Percentiles rank a stretch among this genome's conserved stretches.
phyloP scores from a whole-genome alignment of 148 eudicot species.

The Silene conica region DNA sequence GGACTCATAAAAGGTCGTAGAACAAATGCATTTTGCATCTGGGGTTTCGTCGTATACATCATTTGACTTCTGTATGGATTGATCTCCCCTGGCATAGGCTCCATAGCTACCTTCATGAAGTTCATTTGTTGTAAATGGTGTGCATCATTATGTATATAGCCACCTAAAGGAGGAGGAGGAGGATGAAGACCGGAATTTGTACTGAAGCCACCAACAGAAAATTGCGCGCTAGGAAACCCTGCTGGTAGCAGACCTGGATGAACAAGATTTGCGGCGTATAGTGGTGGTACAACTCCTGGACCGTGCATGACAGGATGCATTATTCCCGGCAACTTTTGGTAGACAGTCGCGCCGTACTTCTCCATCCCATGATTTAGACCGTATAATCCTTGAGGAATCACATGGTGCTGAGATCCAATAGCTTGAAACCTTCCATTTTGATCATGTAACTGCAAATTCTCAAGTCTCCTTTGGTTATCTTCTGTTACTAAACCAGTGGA shows the following conservation, averaged over 20 bases:
- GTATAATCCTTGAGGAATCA: slow-evolving; percentile 19
- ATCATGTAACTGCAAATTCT: background rate
- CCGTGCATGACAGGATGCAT: slow-evolving; percentile 23
- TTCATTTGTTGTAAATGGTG: slow-evolving; percentile 6
- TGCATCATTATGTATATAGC: slow-evolving; percentile 23
- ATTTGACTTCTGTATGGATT: slow-evolving; percentile 26
- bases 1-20: slow-evolving; percentile 25
- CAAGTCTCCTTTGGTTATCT: no score
- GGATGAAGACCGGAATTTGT: slow-evolving; percentile 6
- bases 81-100: slow-evolving; percentile 12
- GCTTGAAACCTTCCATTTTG: slow-evolving; percentile 18
- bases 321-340: slow-evolving; percentile 14
- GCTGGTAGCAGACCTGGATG: slow-evolving; percentile 22
- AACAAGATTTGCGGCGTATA: slow-evolving; percentile 25
- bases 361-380: slow-evolving; percentile 10
- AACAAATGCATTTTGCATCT: slow-evolving; percentile 12
- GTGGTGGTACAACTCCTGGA: slow-evolving; percentile 26
- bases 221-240: slow-evolving; percentile 23
- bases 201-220: slow-evolving; percentile 18
- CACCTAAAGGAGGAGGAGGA: slow-evolving; percentile 27
- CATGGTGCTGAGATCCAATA: slow-evolving; percentile 24
- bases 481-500: no score
- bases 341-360: background rate
- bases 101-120: slow-evolving; percentile 24
- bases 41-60: slow-evolving; percentile 20